Evolutionary conservation across 2,329 filamentous ascomycete genomes (phyloP).

Genomic region (Myriosclerotinia curreyana): DNA sequence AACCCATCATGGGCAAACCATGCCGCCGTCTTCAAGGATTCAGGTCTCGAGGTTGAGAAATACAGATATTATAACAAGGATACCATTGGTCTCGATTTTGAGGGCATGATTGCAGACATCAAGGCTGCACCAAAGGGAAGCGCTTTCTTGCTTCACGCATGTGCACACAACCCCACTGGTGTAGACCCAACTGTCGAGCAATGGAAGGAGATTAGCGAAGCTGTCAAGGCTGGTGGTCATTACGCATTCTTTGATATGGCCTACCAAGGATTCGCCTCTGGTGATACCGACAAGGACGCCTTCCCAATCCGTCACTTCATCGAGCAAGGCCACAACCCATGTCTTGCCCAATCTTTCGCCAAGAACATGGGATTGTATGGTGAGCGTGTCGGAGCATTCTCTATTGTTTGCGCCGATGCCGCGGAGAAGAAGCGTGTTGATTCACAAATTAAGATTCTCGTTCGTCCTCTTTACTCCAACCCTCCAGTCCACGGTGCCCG

Average conservation of each 20-base stretch:
- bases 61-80: constrained; percentile 99
- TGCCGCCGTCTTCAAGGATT: constrained; percentile 91
- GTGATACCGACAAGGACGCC: constrained; percentile 87
- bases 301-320: constrained; percentile 93
- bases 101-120: constrained; percentile 87
- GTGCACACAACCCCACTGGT: constrained; percentile 96
- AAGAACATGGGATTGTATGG: constrained; percentile 99
- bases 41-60: constrained; percentile 84
- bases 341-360: constrained; percentile 89
- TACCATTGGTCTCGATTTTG: constrained; percentile 96
- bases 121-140: constrained; percentile 82
- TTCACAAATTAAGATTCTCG: constrained; percentile 97
- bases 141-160: constrained; percentile 92
- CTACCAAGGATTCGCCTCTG: constrained; percentile 96
- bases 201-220: constrained; percentile 86
- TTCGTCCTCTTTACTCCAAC: constrained; percentile 97
- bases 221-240: constrained; percentile 82
- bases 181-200: constrained; percentile 90
- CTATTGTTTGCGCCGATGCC: constrained; percentile 76
- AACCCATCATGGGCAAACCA: constrained; percentile 98
- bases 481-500: constrained; percentile 94
- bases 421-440: constrained; percentile 96
- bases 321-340: constrained; percentile 83
- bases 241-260: constrained; percentile 99
- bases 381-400: constrained; percentile 97